Conservation (phyloP, 495 filamentous ascomycete species). For the Aspergillus ostianus region DNA sequence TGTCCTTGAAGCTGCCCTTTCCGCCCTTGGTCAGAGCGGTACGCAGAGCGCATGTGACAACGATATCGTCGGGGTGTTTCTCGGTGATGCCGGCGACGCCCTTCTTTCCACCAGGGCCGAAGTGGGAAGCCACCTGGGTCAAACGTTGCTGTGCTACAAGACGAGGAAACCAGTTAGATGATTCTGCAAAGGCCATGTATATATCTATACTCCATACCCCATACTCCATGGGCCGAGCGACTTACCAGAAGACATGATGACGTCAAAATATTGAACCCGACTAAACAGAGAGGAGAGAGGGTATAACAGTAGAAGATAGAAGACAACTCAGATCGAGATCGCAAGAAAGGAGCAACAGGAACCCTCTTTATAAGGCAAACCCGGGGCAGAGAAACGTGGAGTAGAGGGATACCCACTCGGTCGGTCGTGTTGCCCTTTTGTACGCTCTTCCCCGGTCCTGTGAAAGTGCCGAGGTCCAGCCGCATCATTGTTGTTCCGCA, state of each 20-base stretch:
- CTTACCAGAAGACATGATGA: conserved; percentile 46
- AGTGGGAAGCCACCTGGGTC: conserved; percentile 61
- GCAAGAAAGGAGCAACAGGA: conserved; percentile 11
- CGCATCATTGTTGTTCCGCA: conserved; percentile 39
- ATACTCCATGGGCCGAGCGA: not conserved
- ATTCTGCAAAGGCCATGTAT: not conserved
- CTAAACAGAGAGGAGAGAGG: conserved; percentile 6
- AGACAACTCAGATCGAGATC: conserved; percentile 9
- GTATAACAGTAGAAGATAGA: not conserved
- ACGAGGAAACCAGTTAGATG: not conserved
- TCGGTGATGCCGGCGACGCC: conserved; percentile 54
- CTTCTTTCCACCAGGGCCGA: conserved; percentile 43
- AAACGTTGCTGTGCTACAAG: conserved; percentile 59
- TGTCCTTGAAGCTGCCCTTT: conserved; percentile 94
- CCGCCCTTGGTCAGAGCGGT: conserved; percentile 90
- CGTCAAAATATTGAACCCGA: conserved; percentile 27
- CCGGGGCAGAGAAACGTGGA: conserved; percentile 15
- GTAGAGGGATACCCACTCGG: conserved; percentile 2
- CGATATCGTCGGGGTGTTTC: conserved; percentile 74
- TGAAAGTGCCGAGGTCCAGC: conserved; percentile 37
- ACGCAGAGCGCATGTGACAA: conserved; percentile 89
- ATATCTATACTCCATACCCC: not conserved
- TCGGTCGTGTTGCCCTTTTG: conserved; percentile 35
- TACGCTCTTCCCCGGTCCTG: conserved; percentile 23
- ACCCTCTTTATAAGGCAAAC: conserved; percentile 26